A percentile compares a stretch with the other conserved stretches of the same genome.
Evolutionary conservation across 345 rosid genomes (phyloP).

Genomic region (Eucalyptus dawsonii): DNA sequence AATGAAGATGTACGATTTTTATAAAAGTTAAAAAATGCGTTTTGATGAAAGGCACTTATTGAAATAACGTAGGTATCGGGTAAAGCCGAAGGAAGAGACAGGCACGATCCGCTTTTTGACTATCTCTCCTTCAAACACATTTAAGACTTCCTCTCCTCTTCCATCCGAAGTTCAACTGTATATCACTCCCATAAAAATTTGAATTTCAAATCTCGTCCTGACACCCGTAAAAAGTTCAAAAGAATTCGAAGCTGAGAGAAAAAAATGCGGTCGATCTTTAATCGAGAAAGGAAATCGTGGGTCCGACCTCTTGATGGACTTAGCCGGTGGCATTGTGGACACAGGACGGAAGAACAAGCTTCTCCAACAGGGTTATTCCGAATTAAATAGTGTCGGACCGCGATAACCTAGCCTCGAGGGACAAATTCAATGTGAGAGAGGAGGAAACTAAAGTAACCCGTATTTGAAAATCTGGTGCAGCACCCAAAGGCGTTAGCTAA

Average conservation of each 20-base stretch:
- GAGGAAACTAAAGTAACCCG: neutral
- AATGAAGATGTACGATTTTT: too few species aligned
- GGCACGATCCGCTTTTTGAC: neutral
- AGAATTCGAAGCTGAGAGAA: neutral
- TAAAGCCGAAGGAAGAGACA: neutral
- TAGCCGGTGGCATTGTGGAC: fast-evolving
- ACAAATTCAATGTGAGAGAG: neutral
- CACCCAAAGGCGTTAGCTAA: neutral
- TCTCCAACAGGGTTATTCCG: neutral
- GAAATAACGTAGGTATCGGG: neutral
- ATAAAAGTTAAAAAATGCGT: too few species aligned
- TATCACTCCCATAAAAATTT: neutral
- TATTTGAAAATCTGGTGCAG: neutral
- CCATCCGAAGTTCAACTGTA: neutral
- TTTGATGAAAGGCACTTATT: too few species aligned
- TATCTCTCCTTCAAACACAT: neutral
- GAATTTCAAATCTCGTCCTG: neutral
- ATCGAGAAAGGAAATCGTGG: neutral
- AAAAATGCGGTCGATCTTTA: neutral
- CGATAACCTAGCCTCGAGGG: fast-evolving
- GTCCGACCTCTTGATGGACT: neutral
- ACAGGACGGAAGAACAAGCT: neutral
- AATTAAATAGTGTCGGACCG: neutral
- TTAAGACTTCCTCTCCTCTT: neutral
- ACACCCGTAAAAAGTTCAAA: neutral